Evolutionary conservation across 352 stramenopile species (phyloP).

Genomic region (Phytophthora citricola): DNA sequence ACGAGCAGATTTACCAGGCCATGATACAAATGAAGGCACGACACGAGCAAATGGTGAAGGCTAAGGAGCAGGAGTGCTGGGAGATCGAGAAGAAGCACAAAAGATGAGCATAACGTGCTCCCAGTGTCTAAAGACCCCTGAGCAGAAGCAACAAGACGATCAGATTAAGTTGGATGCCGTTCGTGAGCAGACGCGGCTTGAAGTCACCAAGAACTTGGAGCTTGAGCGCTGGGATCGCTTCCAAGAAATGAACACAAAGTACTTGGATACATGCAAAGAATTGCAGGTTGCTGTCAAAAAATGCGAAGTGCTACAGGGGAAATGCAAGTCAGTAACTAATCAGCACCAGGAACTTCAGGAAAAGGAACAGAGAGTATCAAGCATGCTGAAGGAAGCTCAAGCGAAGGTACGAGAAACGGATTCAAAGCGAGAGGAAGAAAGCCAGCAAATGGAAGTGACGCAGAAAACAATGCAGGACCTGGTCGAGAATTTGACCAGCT

Average conservation of each 20-base stretch:
- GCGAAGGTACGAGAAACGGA: constrained; percentile 25
- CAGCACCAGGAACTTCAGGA: constrained; percentile 41
- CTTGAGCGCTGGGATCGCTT: constrained; percentile 72
- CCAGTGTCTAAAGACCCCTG: constrained; percentile 60
- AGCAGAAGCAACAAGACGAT: constrained; percentile 54
- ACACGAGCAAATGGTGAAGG: constrained; percentile 54
- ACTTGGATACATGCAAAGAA: constrained; percentile 58
- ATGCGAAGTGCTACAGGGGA: constrained; percentile 29
- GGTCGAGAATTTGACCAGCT: constrained; percentile 69
- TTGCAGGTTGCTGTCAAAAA: constrained; percentile 45
- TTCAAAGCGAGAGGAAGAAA: constrained; percentile 39
- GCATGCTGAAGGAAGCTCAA: constrained; percentile 33
- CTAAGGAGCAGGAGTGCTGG: constrained; percentile 62
- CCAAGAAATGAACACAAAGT: constrained; percentile 75
- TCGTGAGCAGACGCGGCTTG: constrained; percentile 56
- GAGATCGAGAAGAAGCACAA: constrained; percentile 74
- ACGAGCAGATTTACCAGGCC: constrained; percentile 51
- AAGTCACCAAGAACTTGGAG: constrained; percentile 64
- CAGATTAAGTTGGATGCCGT: constrained; percentile 46
- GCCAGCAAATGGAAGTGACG: constrained; percentile 43
- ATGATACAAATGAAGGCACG: constrained; percentile 54
- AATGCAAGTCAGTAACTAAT: constrained; percentile 44
- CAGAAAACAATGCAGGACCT: constrained; percentile 76
- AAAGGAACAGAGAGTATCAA: constrained; percentile 30
- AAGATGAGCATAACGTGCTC: constrained; percentile 49